Evolutionary conservation across 352 stramenopile genomes (phyloP).

Genomic region (Saprolegnia parasitica): DNA sequence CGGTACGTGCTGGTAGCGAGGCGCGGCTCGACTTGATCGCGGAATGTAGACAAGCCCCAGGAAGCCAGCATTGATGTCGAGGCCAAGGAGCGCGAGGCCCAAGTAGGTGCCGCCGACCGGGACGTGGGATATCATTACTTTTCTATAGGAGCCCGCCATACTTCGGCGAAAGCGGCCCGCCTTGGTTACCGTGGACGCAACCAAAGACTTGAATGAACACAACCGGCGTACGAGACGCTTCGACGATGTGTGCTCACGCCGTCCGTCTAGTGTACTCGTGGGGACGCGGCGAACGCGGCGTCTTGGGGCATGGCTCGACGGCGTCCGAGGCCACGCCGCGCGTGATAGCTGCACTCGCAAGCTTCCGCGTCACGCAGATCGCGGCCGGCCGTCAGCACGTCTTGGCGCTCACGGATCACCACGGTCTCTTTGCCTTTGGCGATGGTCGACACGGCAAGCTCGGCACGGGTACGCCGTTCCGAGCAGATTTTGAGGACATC

Average conservation of each 20-base stretch:
- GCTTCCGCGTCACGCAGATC: conserved; percentile 47
- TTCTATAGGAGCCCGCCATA: conserved; percentile 27
- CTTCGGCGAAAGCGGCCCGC: conserved; percentile 25
- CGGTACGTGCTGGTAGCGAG: conserved; percentile 33
- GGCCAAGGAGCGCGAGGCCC: conserved; percentile 18
- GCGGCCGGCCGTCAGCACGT: conserved; percentile 56
- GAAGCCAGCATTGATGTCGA: conserved; percentile 28
- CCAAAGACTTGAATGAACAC: conserved; percentile 31
- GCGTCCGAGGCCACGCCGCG: conserved; percentile 39
- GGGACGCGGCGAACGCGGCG: conserved; percentile 54
- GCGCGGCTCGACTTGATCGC: not conserved
- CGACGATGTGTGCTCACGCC: not conserved
- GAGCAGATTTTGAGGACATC: not conserved
- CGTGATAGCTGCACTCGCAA: conserved; percentile 54
- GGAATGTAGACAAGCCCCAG: conserved; percentile 21
- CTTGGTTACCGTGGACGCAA: conserved; percentile 29
- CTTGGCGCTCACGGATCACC: conserved; percentile 58
- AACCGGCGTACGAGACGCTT: conserved; percentile 35
- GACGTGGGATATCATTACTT: not conserved
- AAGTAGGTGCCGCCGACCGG: not conserved
- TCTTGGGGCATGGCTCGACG: conserved; percentile 54
- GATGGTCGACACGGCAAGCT: conserved; percentile 58
- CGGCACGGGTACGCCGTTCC: conserved; percentile 41
- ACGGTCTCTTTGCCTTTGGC: conserved; percentile 68
- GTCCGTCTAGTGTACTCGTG: conserved; percentile 53